These are phyloP conservation scores for Schizosaccharomyces cryophilus DNA, from an alignment of 805 yeast species.

Conservation along the genomic window DNA sequence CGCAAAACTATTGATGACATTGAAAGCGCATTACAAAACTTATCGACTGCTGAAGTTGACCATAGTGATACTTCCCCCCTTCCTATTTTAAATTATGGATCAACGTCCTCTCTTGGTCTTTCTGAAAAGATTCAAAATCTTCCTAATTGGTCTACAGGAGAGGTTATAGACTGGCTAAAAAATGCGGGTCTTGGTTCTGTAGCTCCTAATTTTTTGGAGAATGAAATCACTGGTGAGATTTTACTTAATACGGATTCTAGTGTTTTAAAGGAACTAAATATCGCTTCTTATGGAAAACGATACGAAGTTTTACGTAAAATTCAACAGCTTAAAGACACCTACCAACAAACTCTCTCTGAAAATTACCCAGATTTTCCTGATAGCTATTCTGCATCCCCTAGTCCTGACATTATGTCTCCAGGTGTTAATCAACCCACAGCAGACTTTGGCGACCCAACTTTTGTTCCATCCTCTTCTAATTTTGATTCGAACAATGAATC, in stretches of 20 bases:
- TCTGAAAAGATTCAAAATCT: background rate
- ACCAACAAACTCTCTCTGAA: background rate
- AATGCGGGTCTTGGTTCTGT: conserved; percentile 41
- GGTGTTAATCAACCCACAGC: background rate
- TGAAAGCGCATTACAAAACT: conserved; percentile 16
- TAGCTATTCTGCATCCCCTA: background rate
- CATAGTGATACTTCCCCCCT: conserved; percentile 3
- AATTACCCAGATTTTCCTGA: background rate
- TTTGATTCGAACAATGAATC: background rate
- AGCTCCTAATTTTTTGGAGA: conserved; percentile 62
- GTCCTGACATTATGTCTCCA: background rate
- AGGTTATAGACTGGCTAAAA: conserved; percentile 58
- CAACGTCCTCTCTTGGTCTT: background rate
- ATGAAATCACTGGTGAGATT: conserved; percentile 72
- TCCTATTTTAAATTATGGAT: background rate
- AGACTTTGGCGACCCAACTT: background rate
- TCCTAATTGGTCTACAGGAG: conserved; percentile 52
- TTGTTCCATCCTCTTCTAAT: background rate
- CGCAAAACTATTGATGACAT: conserved; percentile 14
- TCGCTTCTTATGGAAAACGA: conserved; percentile 79
- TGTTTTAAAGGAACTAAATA: conserved; percentile 75
- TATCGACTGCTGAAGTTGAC: conserved; percentile 7
- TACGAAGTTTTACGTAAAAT: conserved; percentile 80
- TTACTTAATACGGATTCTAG: conserved; percentile 64
- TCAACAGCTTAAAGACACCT: conserved; percentile 20